A percentile compares a stretch with the other conserved stretches of the same genome.
phyloP scores from a whole-genome alignment of 176 grass and related monocot species.

The Tuctoria greenei region DNA sequence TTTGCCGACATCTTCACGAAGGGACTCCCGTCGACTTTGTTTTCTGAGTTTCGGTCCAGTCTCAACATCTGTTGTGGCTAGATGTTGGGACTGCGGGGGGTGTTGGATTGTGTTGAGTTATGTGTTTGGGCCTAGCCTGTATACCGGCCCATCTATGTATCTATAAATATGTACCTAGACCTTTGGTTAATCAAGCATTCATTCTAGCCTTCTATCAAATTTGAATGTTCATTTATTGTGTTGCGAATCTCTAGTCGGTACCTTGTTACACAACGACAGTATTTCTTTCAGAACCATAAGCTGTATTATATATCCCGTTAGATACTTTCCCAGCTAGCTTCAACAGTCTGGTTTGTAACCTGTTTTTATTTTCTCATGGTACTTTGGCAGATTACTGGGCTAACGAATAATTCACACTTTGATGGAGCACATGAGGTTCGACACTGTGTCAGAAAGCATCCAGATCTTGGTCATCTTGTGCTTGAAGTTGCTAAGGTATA shows the following conservation, averaged over 20 bases:
- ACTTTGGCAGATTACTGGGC: conserved; percentile 65
- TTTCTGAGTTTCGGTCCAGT: too few species aligned
- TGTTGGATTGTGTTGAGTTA: too few species aligned
- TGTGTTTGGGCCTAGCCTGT: too few species aligned
- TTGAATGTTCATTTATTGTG: background rate
- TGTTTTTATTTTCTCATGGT: conserved; percentile 15
- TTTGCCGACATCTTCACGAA: too few species aligned
- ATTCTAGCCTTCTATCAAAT: too few species aligned
- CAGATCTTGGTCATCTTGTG: conserved; percentile 71
- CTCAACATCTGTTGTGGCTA: too few species aligned
- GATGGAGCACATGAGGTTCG: conserved; percentile 69
- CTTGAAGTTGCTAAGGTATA: conserved; percentile 93
- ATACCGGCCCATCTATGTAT: too few species aligned
- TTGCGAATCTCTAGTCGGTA: conserved; percentile 10
- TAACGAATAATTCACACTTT: conserved; percentile 93
- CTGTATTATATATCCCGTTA: background rate
- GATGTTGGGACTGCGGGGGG: too few species aligned
- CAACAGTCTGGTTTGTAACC: conserved; percentile 12
- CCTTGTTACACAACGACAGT: background rate
- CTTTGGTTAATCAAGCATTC: too few species aligned
- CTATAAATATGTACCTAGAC: too few species aligned
- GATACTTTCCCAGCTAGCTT: conserved; percentile 23
- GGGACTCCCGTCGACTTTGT: too few species aligned
- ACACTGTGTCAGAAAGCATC: conserved; percentile 73
- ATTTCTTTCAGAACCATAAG: background rate